A percentile compares a stretch with the other conserved stretches of the same genome.
Conservation (phyloP, 1,284 basidiomycete genomes). For the Fomitopsis pinicola region DNA sequence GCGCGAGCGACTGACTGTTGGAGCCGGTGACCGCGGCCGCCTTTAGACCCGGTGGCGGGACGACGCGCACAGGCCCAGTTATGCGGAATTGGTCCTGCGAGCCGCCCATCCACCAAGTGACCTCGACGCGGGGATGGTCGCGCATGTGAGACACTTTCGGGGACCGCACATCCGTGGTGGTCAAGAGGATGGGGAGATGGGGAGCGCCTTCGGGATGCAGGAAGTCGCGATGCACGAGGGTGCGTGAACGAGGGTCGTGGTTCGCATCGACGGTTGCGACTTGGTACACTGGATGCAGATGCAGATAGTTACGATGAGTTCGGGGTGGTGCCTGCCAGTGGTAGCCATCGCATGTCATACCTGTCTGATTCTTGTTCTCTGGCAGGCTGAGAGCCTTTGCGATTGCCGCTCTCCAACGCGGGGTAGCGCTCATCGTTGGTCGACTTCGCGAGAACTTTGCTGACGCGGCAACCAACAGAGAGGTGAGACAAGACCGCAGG, state of each 20-base stretch:
- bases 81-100: conserved; percentile 59
- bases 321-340: neutral
- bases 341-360: conserved; percentile 25
- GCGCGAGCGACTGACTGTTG: conserved; percentile 19
- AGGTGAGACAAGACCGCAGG: no score
- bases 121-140: conserved; percentile 39
- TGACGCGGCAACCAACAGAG: no score
- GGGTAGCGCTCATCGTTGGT: conserved; percentile 14
- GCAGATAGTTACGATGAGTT: neutral
- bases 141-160: conserved; percentile 54
- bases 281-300: conserved; percentile 48
- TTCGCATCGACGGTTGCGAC: conserved; percentile 51
- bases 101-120: conserved; percentile 56
- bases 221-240: conserved; percentile 54
- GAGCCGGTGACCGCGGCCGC: conserved; percentile 4
- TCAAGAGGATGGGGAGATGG: conserved; percentile 50
- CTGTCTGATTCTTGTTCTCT: conserved; percentile 39
- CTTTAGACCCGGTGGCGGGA: conserved; percentile 25
- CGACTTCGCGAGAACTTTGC: no score
- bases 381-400: conserved; percentile 36
- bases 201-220: conserved; percentile 37
- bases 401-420: conserved; percentile 50
- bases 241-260: conserved; percentile 50
- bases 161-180: conserved; percentile 45
- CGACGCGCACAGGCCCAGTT: conserved; percentile 41